Evolutionary conservation across 805 yeast genomes (phyloP).

Genomic region (Citeromyces nyonsensis): DNA sequence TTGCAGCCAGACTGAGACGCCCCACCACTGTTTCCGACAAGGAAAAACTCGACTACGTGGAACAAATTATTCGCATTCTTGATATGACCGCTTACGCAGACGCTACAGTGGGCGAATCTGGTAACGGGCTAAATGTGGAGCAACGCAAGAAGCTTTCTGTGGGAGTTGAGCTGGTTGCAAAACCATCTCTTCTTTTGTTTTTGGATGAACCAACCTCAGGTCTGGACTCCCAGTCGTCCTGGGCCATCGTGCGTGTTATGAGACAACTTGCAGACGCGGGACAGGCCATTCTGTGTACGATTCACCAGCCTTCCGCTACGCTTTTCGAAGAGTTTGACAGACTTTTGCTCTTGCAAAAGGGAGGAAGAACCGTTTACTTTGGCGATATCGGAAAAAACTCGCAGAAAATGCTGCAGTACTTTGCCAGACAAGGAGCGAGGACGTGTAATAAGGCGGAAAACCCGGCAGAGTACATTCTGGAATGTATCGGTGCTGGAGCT

Average conservation of each 20-base stretch:
- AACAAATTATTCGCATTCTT: conserved; percentile 22
- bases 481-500: conserved; percentile 28
- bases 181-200: conserved; percentile 26
- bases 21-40: conserved; percentile 16
- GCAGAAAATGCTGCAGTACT: conserved; percentile 14
- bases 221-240: conserved; percentile 33
- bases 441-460: conserved; percentile 21
- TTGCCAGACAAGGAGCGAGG: conserved; percentile 21
- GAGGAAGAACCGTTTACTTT: conserved; percentile 31
- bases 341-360: conserved; percentile 27
- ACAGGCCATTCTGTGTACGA: conserved; percentile 38
- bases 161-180: conserved; percentile 30
- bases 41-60: conserved; percentile 25
- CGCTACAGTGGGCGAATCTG: conserved; percentile 22
- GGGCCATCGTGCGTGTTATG: conserved; percentile 30
- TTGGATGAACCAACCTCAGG: conserved; percentile 42
- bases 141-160: conserved; percentile 25
- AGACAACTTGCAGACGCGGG: conserved; percentile 27
- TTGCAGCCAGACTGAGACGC: conserved; percentile 24
- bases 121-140: conserved; percentile 24
- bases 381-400: conserved; percentile 22
- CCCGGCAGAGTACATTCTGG: conserved; percentile 28
- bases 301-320: conserved; percentile 39
- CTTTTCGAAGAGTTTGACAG: conserved; percentile 30
- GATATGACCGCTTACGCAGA: conserved; percentile 29